These are phyloP conservation scores for Leptoxyphium fumago DNA, from an alignment of 2,329 filamentous ascomycete species.

Conservation along the genomic window DNA sequence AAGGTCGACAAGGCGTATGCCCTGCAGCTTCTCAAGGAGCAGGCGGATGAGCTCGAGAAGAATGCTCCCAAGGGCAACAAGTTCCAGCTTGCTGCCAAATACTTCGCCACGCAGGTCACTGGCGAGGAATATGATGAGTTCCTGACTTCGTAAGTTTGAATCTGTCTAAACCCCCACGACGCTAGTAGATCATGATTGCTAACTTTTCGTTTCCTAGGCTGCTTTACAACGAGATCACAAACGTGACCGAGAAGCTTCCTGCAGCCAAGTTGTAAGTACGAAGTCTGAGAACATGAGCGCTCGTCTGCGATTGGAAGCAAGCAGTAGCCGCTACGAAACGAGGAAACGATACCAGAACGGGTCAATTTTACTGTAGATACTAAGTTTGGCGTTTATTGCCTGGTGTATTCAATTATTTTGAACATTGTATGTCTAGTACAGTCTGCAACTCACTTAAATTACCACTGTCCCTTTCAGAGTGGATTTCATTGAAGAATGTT, in stretches of 20 bases:
- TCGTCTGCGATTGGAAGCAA: too few species aligned
- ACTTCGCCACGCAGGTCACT: constrained; percentile 84
- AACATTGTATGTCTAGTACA: too few species aligned
- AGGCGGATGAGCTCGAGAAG: constrained; percentile 57
- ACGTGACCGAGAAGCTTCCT: constrained; percentile 48
- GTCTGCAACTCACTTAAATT: too few species aligned
- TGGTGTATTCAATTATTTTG: too few species aligned
- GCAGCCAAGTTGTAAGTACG: constrained; percentile 29
- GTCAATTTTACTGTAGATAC: too few species aligned
- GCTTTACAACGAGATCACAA: constrained; percentile 77
- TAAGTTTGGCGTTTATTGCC: too few species aligned
- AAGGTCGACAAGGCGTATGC: constrained; percentile 86
- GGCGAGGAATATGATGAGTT: constrained; percentile 98
- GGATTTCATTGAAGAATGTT: too few species aligned
- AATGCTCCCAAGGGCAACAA: constrained; percentile 82
- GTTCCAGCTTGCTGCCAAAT: constrained; percentile 77
- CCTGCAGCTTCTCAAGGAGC: constrained; percentile 72
- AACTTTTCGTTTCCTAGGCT: constrained; percentile 37
- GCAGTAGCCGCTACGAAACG: too few species aligned
- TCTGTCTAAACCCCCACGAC: constrained; percentile 2
- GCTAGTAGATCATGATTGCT: constrained; percentile 10
- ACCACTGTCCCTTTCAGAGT: too few species aligned
- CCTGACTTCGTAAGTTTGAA: constrained; percentile 57
- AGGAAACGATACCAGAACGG: too few species aligned
- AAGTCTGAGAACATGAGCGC: too few species aligned